A percentile compares a stretch with the other conserved stretches of the same genome.
phyloP scores from a whole-genome alignment of 192 early-diverging fungal species.

The Chytriomyces hyalinus region DNA sequence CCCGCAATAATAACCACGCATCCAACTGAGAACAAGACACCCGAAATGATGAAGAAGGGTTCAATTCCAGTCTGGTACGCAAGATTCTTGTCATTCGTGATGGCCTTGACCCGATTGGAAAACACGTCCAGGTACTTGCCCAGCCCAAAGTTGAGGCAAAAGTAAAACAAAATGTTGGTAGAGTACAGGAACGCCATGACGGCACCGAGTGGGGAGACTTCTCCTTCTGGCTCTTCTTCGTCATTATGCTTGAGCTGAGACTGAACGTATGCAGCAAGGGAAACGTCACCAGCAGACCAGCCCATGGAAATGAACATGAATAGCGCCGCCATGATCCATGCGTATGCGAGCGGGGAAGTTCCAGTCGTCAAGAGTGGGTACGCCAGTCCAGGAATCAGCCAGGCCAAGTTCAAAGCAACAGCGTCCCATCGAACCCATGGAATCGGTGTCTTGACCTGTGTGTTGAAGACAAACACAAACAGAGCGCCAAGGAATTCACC shows the following conservation, averaged over 20 bases:
- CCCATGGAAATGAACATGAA: slow-evolving; percentile 55
- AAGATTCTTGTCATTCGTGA: no score
- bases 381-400: slow-evolving; percentile 35
- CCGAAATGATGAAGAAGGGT: slow-evolving; percentile 40
- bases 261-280: slow-evolving; percentile 54
- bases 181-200: slow-evolving; percentile 54
- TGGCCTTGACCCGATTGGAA: background rate
- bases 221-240: background rate
- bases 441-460: slow-evolving; percentile 56
- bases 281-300: slow-evolving; percentile 65
- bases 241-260: slow-evolving; percentile 4
- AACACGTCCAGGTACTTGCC: slow-evolving; percentile 19
- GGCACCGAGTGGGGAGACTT: background rate
- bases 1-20: slow-evolving; percentile 51
- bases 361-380: background rate
- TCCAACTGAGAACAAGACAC: slow-evolving; percentile 51
- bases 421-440: slow-evolving; percentile 52
- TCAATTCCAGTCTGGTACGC: background rate
- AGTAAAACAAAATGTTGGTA: slow-evolving; percentile 56
- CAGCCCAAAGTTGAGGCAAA: slow-evolving; percentile 44
- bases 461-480: slow-evolving; percentile 20
- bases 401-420: slow-evolving; percentile 43
- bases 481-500: slow-evolving; percentile 54
- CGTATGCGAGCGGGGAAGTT: background rate
- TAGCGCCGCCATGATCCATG: background rate